Conservation (phyloP, 2,329 filamentous ascomycete species). For the Didymella glomerata region DNA sequence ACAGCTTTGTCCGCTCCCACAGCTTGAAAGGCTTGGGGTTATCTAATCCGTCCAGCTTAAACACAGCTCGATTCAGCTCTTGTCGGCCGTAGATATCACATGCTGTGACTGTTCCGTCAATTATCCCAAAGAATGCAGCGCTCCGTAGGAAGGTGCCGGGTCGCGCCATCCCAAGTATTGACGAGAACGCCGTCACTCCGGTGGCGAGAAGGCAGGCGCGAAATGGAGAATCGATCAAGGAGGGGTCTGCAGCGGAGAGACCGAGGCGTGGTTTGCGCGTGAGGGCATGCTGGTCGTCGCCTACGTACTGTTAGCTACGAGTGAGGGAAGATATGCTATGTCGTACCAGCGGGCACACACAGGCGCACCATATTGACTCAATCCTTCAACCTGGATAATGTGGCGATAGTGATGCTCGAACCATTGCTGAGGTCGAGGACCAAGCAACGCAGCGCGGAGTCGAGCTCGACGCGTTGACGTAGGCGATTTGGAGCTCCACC, state of each 20-base stretch:
- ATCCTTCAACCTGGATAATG: not conserved
- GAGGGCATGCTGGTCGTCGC: slow-evolving; percentile 33
- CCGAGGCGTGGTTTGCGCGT: slow-evolving; percentile 16
- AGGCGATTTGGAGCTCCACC: slow-evolving; percentile 10
- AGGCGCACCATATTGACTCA: slow-evolving; percentile 34
- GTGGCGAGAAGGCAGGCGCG: slow-evolving; percentile 20
- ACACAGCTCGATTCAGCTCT: slow-evolving; percentile 31
- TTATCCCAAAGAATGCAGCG: slow-evolving; percentile 21
- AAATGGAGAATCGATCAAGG: slow-evolving; percentile 19
- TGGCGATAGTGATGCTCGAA: not conserved
- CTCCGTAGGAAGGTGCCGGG: slow-evolving; percentile 31
- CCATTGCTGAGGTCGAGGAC: not conserved
- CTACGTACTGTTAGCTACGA: slow-evolving; percentile 23
- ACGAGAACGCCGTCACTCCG: slow-evolving; percentile 22
- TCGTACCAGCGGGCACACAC: slow-evolving; percentile 34
- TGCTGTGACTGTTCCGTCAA: slow-evolving; percentile 20
- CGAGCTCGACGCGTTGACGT: slow-evolving; percentile 23
- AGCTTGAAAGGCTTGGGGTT: slow-evolving; percentile 29
- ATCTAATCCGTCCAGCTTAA: slow-evolving; percentile 29
- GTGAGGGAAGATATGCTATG: not conserved
- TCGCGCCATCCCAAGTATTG: slow-evolving; percentile 27
- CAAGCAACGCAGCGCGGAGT: not conserved
- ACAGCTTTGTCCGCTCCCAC: slow-evolving; percentile 33
- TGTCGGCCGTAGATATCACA: slow-evolving; percentile 24
- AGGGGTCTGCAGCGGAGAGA: slow-evolving; percentile 17